Base-by-base conservation (phyloP, 2,329 filamentous ascomycete species). In the Nannizzia gypsea region DNA sequence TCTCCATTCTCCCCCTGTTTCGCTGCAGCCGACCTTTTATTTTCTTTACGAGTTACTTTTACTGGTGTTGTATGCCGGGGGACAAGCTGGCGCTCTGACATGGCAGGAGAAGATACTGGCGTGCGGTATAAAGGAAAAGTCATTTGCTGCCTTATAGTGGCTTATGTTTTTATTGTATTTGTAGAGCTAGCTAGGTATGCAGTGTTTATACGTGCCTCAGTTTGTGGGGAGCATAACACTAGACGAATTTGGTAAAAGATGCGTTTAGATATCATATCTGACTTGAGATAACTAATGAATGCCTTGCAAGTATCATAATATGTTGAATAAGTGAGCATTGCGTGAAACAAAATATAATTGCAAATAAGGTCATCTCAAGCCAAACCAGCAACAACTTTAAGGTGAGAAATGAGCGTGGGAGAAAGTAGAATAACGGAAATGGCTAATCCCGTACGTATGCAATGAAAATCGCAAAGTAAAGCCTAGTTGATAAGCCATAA, bases 401-500 rank as follows among this genome's bases (percentile, higher is more conserved):
- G 31, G 38, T 20, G 52, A 15, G 52, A 34, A n/a, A 31, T 11
- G 9, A 46, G 24, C 17, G 4, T 3, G 31, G 24, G 6, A 46
- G 6, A 28, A 58, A 48, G 17, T 15, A n/a, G n/a, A n/a, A n/a
- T n/a, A n/a, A n/a, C n/a, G n/a, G n/a, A n/a, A n/a, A n/a, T n/a
- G n/a, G n/a, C n/a, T n/a, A n/a, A n/a, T n/a, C n/a, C n/a, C n/a
- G n/a, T n/a, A n/a, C 3, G 15, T 20, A 9, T 52, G n/a, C n/a
- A 28, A 28, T 15, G 1, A 40, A 26, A 46, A 26, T 31, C 8
- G 28, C 17, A 36, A 42, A 57, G 11, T 11, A 57, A 15, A 42
- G 38, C 56, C 15, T 58, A 58, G 56, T 58, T 58, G 56, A 58
- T 58, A 48, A 26, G 56, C 36, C 20, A 20, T 24, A 58, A 26